phyloP scores from a whole-genome alignment of 345 rosid species.

The Ceriops zippeliana region DNA sequence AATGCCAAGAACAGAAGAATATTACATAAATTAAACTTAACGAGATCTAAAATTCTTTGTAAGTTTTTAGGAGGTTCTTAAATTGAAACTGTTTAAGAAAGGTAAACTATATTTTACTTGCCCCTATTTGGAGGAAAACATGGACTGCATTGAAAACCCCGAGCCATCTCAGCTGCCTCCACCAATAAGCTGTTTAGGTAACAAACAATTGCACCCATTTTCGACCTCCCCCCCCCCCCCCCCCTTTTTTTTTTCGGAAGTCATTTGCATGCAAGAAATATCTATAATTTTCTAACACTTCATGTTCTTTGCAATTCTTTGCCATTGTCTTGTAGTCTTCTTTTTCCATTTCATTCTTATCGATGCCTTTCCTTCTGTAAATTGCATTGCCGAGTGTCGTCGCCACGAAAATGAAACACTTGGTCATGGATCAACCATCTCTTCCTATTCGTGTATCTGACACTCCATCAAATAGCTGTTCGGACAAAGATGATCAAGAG shows the following conservation, averaged over 20 bases:
- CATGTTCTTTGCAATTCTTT: constrained; percentile 15
- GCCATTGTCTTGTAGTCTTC: background rate
- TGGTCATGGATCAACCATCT: constrained; percentile 26
- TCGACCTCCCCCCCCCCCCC: background rate
- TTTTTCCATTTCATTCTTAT: background rate
- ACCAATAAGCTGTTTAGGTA: no score
- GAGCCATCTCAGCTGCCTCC: no score
- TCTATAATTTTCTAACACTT: background rate
- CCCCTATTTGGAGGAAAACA: no score
- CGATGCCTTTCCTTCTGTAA: background rate
- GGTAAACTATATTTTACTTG: no score
- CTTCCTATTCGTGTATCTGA: constrained; percentile 16
- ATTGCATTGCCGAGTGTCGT: background rate
- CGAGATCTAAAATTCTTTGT: no score
- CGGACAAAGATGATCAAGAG: constrained; percentile 43
- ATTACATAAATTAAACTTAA: no score
- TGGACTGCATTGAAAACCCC: no score
- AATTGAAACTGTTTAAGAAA: no score
- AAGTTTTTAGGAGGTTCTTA: no score
- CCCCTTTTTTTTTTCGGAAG: background rate
- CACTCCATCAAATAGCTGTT: constrained; percentile 17
- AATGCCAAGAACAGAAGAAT: no score
- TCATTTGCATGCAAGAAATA: constrained; percentile 3
- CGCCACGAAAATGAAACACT: constrained; percentile 27
- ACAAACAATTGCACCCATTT: background rate